Base-by-base conservation (phyloP, 1,284 basidiomycete genomes). In the Pascua sp. region DNA sequence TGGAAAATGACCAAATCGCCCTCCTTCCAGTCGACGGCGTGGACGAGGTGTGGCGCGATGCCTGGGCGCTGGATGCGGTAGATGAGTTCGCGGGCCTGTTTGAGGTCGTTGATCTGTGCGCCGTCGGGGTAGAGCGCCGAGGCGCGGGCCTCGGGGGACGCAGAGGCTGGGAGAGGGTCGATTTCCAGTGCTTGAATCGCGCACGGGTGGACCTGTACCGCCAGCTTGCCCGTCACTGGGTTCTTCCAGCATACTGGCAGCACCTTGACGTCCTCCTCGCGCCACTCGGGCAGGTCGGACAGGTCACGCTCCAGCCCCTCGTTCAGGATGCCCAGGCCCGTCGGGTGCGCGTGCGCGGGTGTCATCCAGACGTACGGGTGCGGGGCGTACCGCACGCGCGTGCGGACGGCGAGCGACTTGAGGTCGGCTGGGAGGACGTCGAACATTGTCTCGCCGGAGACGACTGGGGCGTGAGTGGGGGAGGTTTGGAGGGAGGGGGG, bases 281-380 rank as follows among this genome's bases (percentile, higher is more conserved):
- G 83, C 86, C 87, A 91, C 36, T 80, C 72, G 0, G 90, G 89
- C 7, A 92, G 80, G 62, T 89, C 82, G 18, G 83, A 78, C 24
- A 83, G 69, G 0, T 82, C 68, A 51, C 89, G 70, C 76, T 92
- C 90, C 16, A 85, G 76, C 0, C 85, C 86, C 58, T 91, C 89
- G 7, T 80, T 80, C 75, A 89, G 87, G 63, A 92, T 85, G 0
- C 89, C 89, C 2, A 93, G 80, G 0, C 88, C 90, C 7, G 87
- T 90, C 0, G 87, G 78, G 67, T 84, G 78, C 0, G 88, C 85
- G 55, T 81, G 81, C 2, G 89, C 86, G 42, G 85, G 81, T 0
- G 86, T 82, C 89, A 92, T 93, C 88, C 88, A 91, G 13, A 89
- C 85, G 71, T 89, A 91, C 7, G 88, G 88, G 68, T 89, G 87